Evolutionary conservation across 345 rosid species (phyloP).

Genomic region (Rhodamnia rubescens): DNA sequence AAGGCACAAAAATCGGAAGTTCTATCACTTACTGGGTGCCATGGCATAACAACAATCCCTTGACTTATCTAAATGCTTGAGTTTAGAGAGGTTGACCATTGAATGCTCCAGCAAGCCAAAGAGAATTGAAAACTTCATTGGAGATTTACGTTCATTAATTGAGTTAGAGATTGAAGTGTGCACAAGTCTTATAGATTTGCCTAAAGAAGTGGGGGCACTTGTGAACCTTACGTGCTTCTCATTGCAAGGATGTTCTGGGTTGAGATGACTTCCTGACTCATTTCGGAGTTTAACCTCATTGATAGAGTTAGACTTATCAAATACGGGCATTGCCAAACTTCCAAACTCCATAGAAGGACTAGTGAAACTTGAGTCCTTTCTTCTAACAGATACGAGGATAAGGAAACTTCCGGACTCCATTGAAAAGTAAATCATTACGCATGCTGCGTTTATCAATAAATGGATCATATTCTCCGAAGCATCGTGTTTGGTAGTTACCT

Average conservation of each 20-base stretch:
- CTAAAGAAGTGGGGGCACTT: neutral
- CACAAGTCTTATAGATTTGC: neutral
- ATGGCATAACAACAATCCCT: neutral
- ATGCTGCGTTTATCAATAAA: neutral
- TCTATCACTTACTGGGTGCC: neutral
- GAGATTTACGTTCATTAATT: rapidly evolving
- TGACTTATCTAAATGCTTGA: neutral
- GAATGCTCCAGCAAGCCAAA: rapidly evolving
- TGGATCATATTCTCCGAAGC: neutral
- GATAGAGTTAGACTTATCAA: neutral
- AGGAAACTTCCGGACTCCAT: neutral
- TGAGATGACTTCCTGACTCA: neutral
- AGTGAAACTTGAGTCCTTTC: neutral
- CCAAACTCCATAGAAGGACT: neutral
- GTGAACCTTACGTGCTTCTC: neutral
- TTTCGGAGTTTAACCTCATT: neutral
- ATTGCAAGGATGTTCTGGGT: neutral
- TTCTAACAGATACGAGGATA: neutral
- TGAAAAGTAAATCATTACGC: neutral
- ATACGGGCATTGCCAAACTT: neutral
- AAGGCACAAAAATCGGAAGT: neutral
- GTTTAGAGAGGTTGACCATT: neutral
- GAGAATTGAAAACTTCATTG: neutral
- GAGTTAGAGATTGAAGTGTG: neutral
- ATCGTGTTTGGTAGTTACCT: neutral